phyloP scores from a whole-genome alignment of 1,139 yeast genomes.

The Kodamaea alishanica region DNA sequence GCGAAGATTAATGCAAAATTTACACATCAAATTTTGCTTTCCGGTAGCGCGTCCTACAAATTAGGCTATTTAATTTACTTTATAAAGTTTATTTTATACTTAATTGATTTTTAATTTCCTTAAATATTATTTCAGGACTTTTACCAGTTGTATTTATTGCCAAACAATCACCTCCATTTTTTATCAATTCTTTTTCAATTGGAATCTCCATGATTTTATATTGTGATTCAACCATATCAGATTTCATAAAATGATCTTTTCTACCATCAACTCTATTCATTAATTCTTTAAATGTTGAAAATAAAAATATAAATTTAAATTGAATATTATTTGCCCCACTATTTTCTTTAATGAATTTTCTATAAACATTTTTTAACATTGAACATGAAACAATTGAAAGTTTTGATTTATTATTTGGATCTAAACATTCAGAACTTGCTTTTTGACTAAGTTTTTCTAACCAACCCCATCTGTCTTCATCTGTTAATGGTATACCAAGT shows the following conservation, averaged over 20 bases:
- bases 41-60: too few species aligned
- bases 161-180: conserved; percentile 37
- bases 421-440: conserved; percentile 35
- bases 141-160: conserved; percentile 40
- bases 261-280: conserved; percentile 57
- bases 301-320: conserved; percentile 63
- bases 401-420: conserved; percentile 22
- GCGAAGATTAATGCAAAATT: too few species aligned
- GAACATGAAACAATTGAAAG: conserved; percentile 74
- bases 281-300: conserved; percentile 61
- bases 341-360: conserved; percentile 50
- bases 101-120: conserved; percentile 10
- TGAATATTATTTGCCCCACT: conserved; percentile 28
- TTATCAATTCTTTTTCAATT: conserved; percentile 31
- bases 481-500: conserved; percentile 71
- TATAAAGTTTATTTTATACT: too few species aligned
- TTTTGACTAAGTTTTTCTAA: conserved; percentile 46
- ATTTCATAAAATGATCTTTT: conserved; percentile 79
- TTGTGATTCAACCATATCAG: conserved; percentile 78
- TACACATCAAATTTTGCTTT: too few species aligned
- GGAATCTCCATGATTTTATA: conserved; percentile 75
- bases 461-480: conserved; percentile 94
- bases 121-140: conserved; percentile 32
- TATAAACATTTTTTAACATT: conserved; percentile 68
- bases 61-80: too few species aligned